Evolutionary conservation across 768 basidiomycete species (phyloP).

Genomic region (Serendipita sp.): DNA sequence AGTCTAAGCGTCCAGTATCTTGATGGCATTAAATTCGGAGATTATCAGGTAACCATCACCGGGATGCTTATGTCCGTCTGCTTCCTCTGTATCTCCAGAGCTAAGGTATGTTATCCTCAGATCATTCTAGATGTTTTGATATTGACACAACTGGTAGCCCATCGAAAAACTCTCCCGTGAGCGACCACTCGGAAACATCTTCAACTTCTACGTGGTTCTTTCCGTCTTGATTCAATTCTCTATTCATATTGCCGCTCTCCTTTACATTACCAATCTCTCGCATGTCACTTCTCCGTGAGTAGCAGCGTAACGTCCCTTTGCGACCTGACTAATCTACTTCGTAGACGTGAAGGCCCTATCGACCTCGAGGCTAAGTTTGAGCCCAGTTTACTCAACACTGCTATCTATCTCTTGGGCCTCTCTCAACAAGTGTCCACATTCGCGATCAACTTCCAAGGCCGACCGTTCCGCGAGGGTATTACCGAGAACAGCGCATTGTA

Average conservation of each 20-base stretch:
- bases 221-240: constrained; percentile 90
- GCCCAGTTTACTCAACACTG: constrained; percentile 86
- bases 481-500: constrained; percentile 87
- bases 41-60: constrained; percentile 94
- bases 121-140: not conserved
- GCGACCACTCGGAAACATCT: constrained; percentile 87
- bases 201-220: constrained; percentile 87
- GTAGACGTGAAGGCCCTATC: constrained; percentile 48
- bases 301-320: not conserved
- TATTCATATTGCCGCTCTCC: constrained; percentile 74
- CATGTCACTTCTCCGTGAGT: constrained; percentile 50
- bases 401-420: constrained; percentile 87
- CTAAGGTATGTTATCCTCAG: constrained; percentile 46
- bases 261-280: constrained; percentile 85
- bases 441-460: constrained; percentile 96
- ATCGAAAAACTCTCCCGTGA: constrained; percentile 89
- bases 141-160: constrained; percentile 38
- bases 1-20: constrained; percentile 94
- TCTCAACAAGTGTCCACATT: constrained; percentile 99
- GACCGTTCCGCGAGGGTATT: constrained; percentile 97
- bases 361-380: constrained; percentile 96
- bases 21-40: constrained; percentile 98
- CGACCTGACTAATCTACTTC: constrained; percentile 4
- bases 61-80: constrained; percentile 97
- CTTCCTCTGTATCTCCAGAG: constrained; percentile 94